Percentiles rank a stretch among this genome's conserved stretches.
These are phyloP conservation scores for Moringa oleifera DNA, from an alignment of 345 rosid genomes.

Conservation along the genomic window DNA sequence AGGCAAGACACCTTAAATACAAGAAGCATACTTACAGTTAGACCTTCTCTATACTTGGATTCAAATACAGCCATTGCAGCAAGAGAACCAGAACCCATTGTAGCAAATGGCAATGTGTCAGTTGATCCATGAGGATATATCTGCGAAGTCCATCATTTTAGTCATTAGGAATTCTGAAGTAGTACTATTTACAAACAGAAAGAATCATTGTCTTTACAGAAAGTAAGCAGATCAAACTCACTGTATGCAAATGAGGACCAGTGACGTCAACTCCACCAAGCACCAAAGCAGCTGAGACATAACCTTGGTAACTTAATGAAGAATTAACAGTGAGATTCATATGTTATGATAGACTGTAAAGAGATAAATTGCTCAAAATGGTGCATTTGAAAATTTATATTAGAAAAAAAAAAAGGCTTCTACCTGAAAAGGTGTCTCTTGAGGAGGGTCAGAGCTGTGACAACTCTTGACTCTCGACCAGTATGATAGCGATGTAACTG, in stretches of 20 bases:
- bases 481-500: slow-evolving; percentile 74
- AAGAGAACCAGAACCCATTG: slow-evolving; percentile 92
- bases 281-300: slow-evolving; percentile 77
- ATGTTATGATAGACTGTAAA: slow-evolving; percentile 4
- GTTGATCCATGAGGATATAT: slow-evolving; percentile 87
- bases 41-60: slow-evolving; percentile 74
- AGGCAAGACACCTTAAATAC: neutral
- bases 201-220: neutral
- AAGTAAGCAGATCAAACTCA: slow-evolving; percentile 26
- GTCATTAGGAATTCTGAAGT: neutral
- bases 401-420: slow-evolving; percentile 12
- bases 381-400: neutral
- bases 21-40: slow-evolving; percentile 45
- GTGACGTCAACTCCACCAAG: slow-evolving; percentile 87
- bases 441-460: slow-evolving; percentile 78
- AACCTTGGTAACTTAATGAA: slow-evolving; percentile 63
- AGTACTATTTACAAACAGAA: neutral
- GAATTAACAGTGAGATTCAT: slow-evolving; percentile 16
- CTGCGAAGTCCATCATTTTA: slow-evolving; percentile 30
- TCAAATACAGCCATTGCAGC: slow-evolving; percentile 86
- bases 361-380: neutral
- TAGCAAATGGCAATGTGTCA: slow-evolving; percentile 80
- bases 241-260: slow-evolving; percentile 83
- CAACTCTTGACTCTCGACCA: slow-evolving; percentile 74
- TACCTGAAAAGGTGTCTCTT: slow-evolving; percentile 76